Conservation (phyloP, 371 early-diverging fungal genomes). For the Apophysomyces elegans region DNA sequence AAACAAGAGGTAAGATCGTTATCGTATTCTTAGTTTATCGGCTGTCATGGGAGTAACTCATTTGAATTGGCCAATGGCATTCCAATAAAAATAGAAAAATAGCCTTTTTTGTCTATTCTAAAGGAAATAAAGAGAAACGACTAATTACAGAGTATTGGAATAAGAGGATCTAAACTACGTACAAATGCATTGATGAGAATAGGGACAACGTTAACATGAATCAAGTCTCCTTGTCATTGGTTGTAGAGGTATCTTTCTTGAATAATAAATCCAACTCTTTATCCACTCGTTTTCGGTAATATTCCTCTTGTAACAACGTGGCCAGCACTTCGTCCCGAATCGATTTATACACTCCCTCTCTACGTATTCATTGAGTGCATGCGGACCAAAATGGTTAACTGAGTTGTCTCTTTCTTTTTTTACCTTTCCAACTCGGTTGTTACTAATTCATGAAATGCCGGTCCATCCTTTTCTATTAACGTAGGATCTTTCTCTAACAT, state of each 20-base stretch:
- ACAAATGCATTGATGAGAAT: slow-evolving; percentile 6
- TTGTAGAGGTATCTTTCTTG: neutral
- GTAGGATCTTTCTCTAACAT: slow-evolving; percentile 32
- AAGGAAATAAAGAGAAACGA: neutral
- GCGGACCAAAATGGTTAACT: neutral
- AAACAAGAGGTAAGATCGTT: too few species aligned
- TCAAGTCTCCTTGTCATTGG: slow-evolving; percentile 3
- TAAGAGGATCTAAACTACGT: neutral
- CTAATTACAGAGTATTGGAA: neutral
- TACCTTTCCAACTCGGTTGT: slow-evolving; percentile 43
- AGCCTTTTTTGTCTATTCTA: neutral
- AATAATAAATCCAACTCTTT: slow-evolving; percentile 20
- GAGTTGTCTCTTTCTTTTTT: neutral
- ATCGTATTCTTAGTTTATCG: too few species aligned
- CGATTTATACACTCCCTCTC: slow-evolving; percentile 32
- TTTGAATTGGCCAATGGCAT: neutral
- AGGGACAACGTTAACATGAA: neutral
- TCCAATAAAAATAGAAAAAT: neutral
- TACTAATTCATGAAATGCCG: slow-evolving; percentile 27
- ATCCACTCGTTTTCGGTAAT: slow-evolving; percentile 34
- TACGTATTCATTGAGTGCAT: slow-evolving; percentile 2
- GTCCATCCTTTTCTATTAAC: slow-evolving; percentile 36
- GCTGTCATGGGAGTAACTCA: too few species aligned
- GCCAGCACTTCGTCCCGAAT: slow-evolving; percentile 26
- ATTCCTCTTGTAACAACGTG: slow-evolving; percentile 27